These are phyloP conservation scores for Alternaria atra DNA, from an alignment of 2,329 filamentous ascomycete genomes.

Conservation along the genomic window DNA sequence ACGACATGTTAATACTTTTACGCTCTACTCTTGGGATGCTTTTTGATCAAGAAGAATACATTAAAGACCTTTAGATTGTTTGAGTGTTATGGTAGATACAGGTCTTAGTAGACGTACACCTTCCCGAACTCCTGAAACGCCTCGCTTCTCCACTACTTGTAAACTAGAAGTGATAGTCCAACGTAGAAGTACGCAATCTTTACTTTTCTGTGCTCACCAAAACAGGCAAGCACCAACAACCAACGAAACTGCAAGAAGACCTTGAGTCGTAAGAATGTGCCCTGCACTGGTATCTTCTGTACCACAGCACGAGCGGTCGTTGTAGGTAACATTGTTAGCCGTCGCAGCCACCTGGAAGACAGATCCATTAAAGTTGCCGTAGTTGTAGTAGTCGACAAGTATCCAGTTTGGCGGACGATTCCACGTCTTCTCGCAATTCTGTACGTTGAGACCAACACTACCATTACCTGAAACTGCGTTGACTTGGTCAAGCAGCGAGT, in stretches of 20 bases:
- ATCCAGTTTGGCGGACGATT: constrained; percentile 47
- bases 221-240: background rate
- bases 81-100: background rate
- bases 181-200: background rate
- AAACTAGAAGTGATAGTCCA: background rate
- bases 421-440: constrained; percentile 43
- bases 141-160: background rate
- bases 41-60: too few relatives aligned
- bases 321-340: constrained; percentile 61
- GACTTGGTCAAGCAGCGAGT: constrained; percentile 37
- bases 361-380: constrained; percentile 44
- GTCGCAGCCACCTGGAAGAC: constrained; percentile 48
- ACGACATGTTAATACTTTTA: too few relatives aligned
- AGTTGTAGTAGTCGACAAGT: constrained; percentile 50
- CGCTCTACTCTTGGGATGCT: too few relatives aligned
- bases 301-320: constrained; percentile 35
- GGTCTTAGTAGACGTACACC: too few relatives aligned
- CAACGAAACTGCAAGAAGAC: background rate
- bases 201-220: background rate
- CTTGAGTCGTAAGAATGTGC: background rate
- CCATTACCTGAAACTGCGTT: constrained; percentile 41
- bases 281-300: background rate
- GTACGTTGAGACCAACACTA: constrained; percentile 38
- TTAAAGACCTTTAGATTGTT: background rate
- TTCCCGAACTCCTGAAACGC: background rate